Evolutionary conservation across 2,329 filamentous ascomycete species (phyloP).

Genomic region (Verticillium isaacii): DNA sequence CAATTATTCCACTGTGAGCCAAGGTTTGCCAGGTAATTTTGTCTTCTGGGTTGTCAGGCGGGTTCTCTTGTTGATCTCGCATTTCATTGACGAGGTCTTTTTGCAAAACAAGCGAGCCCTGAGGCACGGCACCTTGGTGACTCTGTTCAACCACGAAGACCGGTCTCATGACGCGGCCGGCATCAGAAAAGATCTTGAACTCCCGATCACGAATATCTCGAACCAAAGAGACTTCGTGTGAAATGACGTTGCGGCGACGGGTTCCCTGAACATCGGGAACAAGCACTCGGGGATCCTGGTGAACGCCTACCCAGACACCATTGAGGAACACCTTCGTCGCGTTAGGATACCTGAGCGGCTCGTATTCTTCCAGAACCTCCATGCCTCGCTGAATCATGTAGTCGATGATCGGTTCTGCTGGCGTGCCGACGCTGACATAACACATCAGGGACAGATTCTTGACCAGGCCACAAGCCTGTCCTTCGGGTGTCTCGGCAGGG

Average conservation of each 20-base stretch:
- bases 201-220: conserved; percentile 95
- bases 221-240: conserved; percentile 89
- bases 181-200: conserved; percentile 98
- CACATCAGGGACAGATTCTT: conserved; percentile 99
- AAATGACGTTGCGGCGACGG: conserved; percentile 76
- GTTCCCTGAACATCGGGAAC: conserved; percentile 74
- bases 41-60: conserved; percentile 52
- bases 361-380: conserved; percentile 95
- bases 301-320: conserved; percentile 95
- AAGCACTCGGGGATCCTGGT: conserved; percentile 81
- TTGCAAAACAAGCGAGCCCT: conserved; percentile 75
- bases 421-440: conserved; percentile 92
- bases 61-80: conserved; percentile 68
- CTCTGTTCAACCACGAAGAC: conserved; percentile 85
- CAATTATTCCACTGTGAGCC: conserved; percentile 78
- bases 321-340: conserved; percentile 98
- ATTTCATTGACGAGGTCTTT: conserved; percentile 74
- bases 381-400: conserved; percentile 96
- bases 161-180: conserved; percentile 88
- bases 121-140: conserved; percentile 59
- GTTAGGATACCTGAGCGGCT: conserved; percentile 77
- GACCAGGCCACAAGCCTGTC: conserved; percentile 95
- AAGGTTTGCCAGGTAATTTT: conserved; percentile 88
- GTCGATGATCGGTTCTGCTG: conserved; percentile 82
- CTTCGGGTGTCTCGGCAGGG: conserved; percentile 95